Percentiles rank a stretch among this genome's conserved stretches.
phyloP scores from a whole-genome alignment of 78 protist species.

The Isochrysis galbana region DNA sequence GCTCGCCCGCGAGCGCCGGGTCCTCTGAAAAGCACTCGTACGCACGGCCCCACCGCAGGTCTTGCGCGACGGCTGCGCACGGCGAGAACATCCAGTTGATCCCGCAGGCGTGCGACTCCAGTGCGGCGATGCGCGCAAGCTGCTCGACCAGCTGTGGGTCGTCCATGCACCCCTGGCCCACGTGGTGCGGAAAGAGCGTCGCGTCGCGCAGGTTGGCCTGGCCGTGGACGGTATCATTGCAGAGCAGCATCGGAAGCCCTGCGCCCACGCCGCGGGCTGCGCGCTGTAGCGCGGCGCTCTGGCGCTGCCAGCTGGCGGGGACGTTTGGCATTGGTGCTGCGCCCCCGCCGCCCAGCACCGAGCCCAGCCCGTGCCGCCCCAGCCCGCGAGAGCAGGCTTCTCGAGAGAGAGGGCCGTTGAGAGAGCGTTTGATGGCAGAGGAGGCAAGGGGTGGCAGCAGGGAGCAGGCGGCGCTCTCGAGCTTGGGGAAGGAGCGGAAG shows the following conservation, averaged over 20 bases:
- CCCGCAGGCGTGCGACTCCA: neutral
- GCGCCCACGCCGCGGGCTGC: neutral
- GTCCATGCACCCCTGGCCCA: conserved; percentile 2
- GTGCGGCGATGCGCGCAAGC: neutral
- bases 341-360: neutral
- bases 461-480: neutral
- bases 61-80: neutral
- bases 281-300: neutral
- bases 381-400: neutral
- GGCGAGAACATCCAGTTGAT: neutral
- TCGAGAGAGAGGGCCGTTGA: neutral
- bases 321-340: neutral
- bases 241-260: neutral
- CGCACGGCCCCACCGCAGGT: conserved; percentile 22
- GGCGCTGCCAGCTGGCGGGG: neutral
- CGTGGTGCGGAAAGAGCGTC: conserved; percentile 16
- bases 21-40: neutral
- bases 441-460: neutral
- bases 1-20: neutral
- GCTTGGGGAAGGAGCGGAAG: neutral
- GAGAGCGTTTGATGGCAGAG: neutral
- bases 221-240: neutral
- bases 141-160: neutral
- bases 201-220: neutral
- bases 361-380: neutral